Conservation (phyloP, 176 grass and related monocot species). For the Avena sativa region DNA sequence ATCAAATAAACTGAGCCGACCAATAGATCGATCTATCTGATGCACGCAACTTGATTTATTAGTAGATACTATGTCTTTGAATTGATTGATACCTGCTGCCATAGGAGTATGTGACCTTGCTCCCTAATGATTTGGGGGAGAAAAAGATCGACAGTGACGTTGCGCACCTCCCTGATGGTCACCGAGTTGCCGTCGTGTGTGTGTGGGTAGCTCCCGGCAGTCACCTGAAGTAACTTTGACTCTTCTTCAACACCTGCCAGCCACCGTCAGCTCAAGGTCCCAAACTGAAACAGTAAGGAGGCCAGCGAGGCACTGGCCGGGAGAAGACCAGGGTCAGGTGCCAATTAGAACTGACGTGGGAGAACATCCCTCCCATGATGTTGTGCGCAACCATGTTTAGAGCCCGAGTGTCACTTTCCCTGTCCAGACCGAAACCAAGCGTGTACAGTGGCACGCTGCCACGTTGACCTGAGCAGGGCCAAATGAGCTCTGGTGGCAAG, state of each 20-base stretch:
- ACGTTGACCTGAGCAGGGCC: conserved; percentile 11
- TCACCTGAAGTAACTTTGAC: background rate
- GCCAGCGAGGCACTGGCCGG: background rate
- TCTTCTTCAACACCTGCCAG: background rate
- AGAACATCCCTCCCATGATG: conserved; percentile 5
- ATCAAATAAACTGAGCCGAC: too few relatives aligned
- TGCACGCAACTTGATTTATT: too few relatives aligned
- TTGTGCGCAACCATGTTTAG: too few relatives aligned
- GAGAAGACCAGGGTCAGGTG: background rate
- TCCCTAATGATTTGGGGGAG: too few relatives aligned
- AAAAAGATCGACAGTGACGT: too few relatives aligned
- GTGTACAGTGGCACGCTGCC: conserved; percentile 4
- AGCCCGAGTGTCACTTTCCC: too few relatives aligned
- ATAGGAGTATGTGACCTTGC: too few relatives aligned
- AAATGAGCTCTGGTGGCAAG: background rate
- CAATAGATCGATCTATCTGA: too few relatives aligned
- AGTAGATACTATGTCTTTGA: too few relatives aligned
- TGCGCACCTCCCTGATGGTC: too few relatives aligned
- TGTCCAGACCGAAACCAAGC: background rate
- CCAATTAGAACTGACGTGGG: background rate
- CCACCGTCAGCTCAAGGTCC: conserved; percentile 12
- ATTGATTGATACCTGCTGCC: too few relatives aligned
- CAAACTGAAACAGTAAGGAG: background rate
- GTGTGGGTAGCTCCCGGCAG: background rate
- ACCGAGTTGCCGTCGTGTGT: too few relatives aligned